Percentiles rank a stretch among this genome's conserved stretches.
These are phyloP conservation scores for Rhizopogon sp. DNA, from an alignment of 768 basidiomycete species.

Conservation along the genomic window DNA sequence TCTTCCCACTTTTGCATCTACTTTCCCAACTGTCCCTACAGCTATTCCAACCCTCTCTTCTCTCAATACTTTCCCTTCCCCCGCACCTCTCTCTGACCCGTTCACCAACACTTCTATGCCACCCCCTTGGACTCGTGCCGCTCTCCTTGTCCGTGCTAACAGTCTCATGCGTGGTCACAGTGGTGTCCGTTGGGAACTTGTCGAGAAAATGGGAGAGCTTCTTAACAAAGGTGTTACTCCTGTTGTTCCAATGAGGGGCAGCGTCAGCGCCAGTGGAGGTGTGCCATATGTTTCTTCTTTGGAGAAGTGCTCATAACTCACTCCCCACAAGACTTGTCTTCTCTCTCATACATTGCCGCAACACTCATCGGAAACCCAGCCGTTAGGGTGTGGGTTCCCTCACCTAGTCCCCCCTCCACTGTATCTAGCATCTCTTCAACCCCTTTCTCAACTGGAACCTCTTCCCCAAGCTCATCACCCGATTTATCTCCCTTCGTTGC, in stretches of 20 bases:
- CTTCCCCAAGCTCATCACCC: not conserved
- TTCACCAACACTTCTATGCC: slow-evolving; percentile 71
- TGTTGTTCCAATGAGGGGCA: slow-evolving; percentile 77
- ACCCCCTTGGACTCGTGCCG: slow-evolving; percentile 82
- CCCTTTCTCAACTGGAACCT: not conserved
- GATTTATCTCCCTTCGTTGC: slow-evolving; percentile 21
- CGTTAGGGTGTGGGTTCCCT: slow-evolving; percentile 63
- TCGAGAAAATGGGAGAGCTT: slow-evolving; percentile 72
- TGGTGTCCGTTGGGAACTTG: slow-evolving; percentile 75
- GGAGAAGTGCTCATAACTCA: not conserved
- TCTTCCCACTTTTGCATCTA: slow-evolving; percentile 46
- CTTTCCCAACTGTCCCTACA: slow-evolving; percentile 5
- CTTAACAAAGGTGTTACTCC: slow-evolving; percentile 71
- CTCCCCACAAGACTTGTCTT: slow-evolving; percentile 53
- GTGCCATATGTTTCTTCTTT: slow-evolving; percentile 7
- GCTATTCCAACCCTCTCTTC: not conserved
- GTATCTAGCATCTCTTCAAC: not conserved
- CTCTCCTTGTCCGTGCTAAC: slow-evolving; percentile 84
- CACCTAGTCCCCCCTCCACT: slow-evolving; percentile 3
- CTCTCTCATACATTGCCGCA: slow-evolving; percentile 81
- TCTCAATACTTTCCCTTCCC: not conserved
- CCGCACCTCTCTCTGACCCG: slow-evolving; percentile 69
- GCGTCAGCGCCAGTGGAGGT: slow-evolving; percentile 83
- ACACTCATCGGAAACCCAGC: slow-evolving; percentile 76
- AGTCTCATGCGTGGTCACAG: slow-evolving; percentile 87